phyloP scores from a whole-genome alignment of 129 eudicot species.

The Tanacetum coccineum region DNA sequence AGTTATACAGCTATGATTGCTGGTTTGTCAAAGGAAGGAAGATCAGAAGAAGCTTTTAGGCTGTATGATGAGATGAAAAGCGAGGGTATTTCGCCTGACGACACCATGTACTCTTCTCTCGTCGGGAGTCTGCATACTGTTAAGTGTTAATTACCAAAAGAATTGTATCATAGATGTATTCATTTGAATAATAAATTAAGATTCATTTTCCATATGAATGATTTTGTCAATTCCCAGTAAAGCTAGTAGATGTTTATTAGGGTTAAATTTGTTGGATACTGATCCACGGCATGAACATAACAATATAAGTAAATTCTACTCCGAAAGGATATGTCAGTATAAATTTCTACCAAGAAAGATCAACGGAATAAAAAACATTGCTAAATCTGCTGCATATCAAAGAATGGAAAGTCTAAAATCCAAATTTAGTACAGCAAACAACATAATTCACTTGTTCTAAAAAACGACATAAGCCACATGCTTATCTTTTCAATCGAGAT shows the following conservation, averaged over 20 bases:
- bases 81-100: conserved; percentile 70
- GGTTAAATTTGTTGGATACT: background rate
- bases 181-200: background rate
- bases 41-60: conserved; percentile 74
- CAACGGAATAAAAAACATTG: background rate
- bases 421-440: background rate
- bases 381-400: background rate
- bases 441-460: no score
- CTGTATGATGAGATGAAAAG: conserved; percentile 79
- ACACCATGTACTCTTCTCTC: conserved; percentile 56
- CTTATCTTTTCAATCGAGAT: no score
- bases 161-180: background rate
- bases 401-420: background rate
- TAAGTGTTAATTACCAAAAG: conserved; percentile 5
- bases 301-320: background rate
- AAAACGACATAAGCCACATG: no score
- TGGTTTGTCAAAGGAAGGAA: conserved; percentile 73
- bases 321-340: background rate
- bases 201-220: background rate
- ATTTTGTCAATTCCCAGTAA: background rate
- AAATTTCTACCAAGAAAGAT: background rate
- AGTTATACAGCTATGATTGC: conserved; percentile 68
- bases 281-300: background rate
- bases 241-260: no score
- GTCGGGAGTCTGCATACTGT: conserved; percentile 78